A percentile compares a stretch with the other conserved stretches of the same genome.
Conservation (phyloP, 164 flowering plant species). For the Aristolochia contorta region DNA sequence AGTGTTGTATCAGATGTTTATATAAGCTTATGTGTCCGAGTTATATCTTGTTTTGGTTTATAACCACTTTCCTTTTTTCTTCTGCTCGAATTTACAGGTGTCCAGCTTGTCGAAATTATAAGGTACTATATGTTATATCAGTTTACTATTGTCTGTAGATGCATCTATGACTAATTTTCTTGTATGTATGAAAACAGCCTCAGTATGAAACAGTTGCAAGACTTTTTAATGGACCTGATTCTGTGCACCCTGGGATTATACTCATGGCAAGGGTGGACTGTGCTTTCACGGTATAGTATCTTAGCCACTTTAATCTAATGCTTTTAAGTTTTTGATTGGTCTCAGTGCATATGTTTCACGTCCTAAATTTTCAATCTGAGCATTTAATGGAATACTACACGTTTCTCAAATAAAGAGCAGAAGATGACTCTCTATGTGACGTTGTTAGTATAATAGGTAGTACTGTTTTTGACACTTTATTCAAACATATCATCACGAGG, state of each 20-base stretch:
- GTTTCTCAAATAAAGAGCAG: conserved; percentile 9
- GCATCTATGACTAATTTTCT: background rate
- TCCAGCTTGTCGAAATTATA: conserved; percentile 96
- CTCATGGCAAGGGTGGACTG: conserved; percentile 93
- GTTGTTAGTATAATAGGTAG: background rate
- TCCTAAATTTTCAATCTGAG: conserved; percentile 8
- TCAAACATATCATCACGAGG: no score
- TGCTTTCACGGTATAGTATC: conserved; percentile 63
- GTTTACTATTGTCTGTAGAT: background rate
- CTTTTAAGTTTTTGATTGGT: background rate
- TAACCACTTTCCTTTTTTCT: conserved; percentile 6
- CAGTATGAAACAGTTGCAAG: conserved; percentile 96
- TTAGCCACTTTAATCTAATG: background rate
- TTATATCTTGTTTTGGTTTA: background rate
- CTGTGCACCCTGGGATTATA: conserved; percentile 75
- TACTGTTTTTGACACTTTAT: background rate
- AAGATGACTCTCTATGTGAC: conserved; percentile 7
- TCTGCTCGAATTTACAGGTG: conserved; percentile 52
- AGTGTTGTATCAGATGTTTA: background rate
- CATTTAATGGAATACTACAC: background rate
- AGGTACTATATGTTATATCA: conserved; percentile 33
- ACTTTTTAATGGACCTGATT: conserved; percentile 86
- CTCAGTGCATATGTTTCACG: conserved; percentile 7
- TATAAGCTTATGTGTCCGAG: background rate
- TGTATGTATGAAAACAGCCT: conserved; percentile 40